Evolutionary conservation across 1,139 yeast species (phyloP), one percentile per base, ranked within the genome.

Genomic region (Pichia sorboxylosa): DNA sequence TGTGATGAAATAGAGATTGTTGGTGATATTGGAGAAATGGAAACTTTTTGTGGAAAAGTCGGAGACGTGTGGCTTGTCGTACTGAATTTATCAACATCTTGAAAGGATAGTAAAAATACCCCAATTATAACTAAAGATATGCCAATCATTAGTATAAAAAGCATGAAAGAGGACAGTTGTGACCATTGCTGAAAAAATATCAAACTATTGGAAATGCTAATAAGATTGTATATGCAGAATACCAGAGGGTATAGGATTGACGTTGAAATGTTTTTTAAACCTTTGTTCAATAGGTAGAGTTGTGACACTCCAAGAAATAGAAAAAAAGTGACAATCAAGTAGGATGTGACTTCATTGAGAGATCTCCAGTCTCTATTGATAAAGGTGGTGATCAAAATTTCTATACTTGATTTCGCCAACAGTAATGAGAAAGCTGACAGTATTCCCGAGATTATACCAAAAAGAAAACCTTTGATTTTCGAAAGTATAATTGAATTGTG

Each of bases 401-500:
- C 94, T 13, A 84, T 80, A 0, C 83, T 68, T 2, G 87, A 73
- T 53, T 85, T 85, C 19, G 95, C 94, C 58, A 83, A 69, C 33
- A 85, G 63, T 36, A 85, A 66, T 1, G 94, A 81, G 51, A 83
- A 94, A 0, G 94, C 94, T 0, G 94, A 80, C 32, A 84, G 60
- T 0, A 79, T 70, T 2, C 95, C 95, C 29, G 87, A 76, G 3
- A 77, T 61, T 13, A 75, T 52, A 2, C 94, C 94, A 49, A 65
- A 80, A 20, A 69, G 55, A 9, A 71, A 55, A 2, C 87, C 94
- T 47, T 64, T 51, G 13, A 45, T 25, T 13, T 30, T 31, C 13
- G 40, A 53, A 46, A 38, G 50, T 46, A 23, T 55, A 47, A 28
- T 37, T 5, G 26, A 15, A 13, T 44, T 25, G 27, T 41, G 29